Evolutionary conservation across 768 basidiomycete species (phyloP).

Genomic region (Leccinum boreale): DNA sequence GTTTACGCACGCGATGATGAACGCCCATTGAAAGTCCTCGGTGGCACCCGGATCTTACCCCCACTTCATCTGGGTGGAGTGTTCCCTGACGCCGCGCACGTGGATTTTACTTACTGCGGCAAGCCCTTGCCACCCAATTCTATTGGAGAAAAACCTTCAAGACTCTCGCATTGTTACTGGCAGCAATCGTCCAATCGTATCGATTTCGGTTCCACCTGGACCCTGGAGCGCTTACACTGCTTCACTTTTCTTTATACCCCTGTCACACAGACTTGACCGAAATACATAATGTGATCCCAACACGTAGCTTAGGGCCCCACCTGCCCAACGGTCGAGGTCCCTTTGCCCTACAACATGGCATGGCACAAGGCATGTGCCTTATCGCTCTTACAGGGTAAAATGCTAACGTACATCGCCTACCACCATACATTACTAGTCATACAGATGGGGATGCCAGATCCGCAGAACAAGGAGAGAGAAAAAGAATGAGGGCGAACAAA

Average conservation of each 20-base stretch:
- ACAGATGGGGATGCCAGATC: conserved; percentile 25
- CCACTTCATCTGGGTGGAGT: conserved; percentile 1
- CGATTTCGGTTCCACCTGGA: not conserved
- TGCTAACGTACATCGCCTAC: conserved; percentile 16
- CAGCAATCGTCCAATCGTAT: not conserved
- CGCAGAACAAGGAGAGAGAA: not conserved
- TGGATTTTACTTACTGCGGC: not conserved
- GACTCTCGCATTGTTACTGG: not conserved
- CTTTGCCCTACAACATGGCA: not conserved
- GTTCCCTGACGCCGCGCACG: not conserved
- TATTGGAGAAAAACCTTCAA: not conserved
- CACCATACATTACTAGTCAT: conserved; percentile 13
- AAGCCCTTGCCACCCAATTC: not conserved
- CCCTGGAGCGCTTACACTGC: not conserved
- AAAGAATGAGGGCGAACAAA: not conserved
- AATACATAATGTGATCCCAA: conserved; percentile 5
- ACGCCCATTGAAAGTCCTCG: not conserved
- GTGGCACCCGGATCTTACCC: not conserved
- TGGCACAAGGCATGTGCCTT: conserved; percentile 5
- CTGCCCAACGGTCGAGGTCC: conserved; percentile 10
- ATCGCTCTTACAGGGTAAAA: conserved; percentile 5
- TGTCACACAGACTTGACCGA: not conserved
- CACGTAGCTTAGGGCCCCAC: conserved; percentile 5
- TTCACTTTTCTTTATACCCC: not conserved
- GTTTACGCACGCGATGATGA: not conserved